phyloP scores from a whole-genome alignment of 1,284 basidiomycete genomes.

The Baeospora myosura region DNA sequence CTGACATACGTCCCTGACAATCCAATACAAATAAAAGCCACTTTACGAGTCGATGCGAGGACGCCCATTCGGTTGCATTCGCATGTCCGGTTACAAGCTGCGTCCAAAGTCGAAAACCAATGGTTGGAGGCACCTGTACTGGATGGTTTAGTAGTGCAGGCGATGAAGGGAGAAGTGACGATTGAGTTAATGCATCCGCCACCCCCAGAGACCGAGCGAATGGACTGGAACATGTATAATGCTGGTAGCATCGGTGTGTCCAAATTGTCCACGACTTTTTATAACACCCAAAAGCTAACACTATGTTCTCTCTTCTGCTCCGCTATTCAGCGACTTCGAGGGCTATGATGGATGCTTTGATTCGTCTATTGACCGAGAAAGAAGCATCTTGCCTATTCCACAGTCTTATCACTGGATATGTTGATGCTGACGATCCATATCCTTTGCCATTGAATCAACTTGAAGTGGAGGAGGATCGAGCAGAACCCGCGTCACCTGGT shows the following conservation, averaged over 20 bases:
- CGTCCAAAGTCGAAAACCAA: conserved; percentile 45
- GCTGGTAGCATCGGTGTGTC: conserved; percentile 48
- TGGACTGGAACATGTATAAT: conserved; percentile 59
- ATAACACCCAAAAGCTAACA: background rate
- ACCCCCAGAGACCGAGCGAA: conserved; percentile 47
- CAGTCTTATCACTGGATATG: conserved; percentile 32
- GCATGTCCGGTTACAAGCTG: conserved; percentile 52
- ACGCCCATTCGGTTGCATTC: conserved; percentile 48
- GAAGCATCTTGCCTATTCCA: conserved; percentile 43
- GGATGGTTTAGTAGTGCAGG: conserved; percentile 47
- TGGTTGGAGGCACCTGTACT: conserved; percentile 37
- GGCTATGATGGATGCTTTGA: conserved; percentile 57
- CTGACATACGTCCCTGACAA: conserved; percentile 27
- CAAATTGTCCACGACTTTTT: background rate
- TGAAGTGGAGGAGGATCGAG: conserved; percentile 6
- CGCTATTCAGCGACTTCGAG: conserved; percentile 41
- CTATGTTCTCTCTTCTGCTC: background rate
- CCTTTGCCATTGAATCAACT: too few relatives aligned
- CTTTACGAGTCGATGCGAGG: conserved; percentile 46
- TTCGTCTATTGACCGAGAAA: conserved; percentile 35
- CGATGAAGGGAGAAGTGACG: conserved; percentile 43
- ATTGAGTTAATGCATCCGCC: conserved; percentile 47
- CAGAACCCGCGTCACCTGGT: background rate
- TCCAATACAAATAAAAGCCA: conserved; percentile 34
- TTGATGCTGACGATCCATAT: too few relatives aligned